Conservation (phyloP, 2,329 filamentous ascomycete genomes). For the Neonectria coccinea region DNA sequence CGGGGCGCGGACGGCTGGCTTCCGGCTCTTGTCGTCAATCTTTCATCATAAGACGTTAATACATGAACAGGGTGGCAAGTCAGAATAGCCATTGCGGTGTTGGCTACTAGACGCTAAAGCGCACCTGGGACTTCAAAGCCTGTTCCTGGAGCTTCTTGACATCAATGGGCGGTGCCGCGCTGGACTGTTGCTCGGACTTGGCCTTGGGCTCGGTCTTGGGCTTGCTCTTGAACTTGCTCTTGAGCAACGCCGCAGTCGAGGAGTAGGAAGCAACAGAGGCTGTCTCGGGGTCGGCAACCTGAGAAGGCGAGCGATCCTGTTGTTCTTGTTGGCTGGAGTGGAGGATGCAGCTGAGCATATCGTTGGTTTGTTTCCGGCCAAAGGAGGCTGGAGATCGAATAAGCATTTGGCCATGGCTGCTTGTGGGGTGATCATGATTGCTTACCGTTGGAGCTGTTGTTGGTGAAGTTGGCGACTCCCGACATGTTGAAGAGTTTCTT, state of each 20-base stretch:
- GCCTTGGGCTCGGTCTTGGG: slow-evolving; percentile 26
- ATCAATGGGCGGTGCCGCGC: slow-evolving; percentile 31
- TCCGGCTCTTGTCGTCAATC: not conserved
- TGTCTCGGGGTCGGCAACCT: slow-evolving; percentile 39
- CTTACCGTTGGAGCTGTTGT: slow-evolving; percentile 35
- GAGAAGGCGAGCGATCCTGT: slow-evolving; percentile 13
- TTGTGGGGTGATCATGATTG: not conserved
- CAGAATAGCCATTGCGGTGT: not conserved
- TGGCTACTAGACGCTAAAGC: slow-evolving; percentile 41
- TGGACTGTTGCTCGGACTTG: slow-evolving; percentile 21
- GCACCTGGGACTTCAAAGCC: slow-evolving; percentile 45
- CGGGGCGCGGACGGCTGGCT: slow-evolving; percentile 1
- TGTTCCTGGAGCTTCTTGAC: slow-evolving; percentile 45
- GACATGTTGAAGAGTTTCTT: slow-evolving; percentile 32
- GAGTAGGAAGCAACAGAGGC: slow-evolving; percentile 44
- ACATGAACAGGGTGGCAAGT: not conserved
- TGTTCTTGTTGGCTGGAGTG: not conserved
- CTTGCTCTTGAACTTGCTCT: slow-evolving; percentile 38
- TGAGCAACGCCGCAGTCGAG: slow-evolving; percentile 42
- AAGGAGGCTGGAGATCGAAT: slow-evolving; percentile 27
- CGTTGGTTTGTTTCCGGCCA: slow-evolving; percentile 24
- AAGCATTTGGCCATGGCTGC: slow-evolving; percentile 6
- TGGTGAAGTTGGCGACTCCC: slow-evolving; percentile 23
- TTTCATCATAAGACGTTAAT: slow-evolving; percentile 4
- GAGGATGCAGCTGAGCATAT: slow-evolving; percentile 11